Base-by-base conservation (phyloP, 768 basidiomycete species). In the Auricularia heimuer region DNA sequence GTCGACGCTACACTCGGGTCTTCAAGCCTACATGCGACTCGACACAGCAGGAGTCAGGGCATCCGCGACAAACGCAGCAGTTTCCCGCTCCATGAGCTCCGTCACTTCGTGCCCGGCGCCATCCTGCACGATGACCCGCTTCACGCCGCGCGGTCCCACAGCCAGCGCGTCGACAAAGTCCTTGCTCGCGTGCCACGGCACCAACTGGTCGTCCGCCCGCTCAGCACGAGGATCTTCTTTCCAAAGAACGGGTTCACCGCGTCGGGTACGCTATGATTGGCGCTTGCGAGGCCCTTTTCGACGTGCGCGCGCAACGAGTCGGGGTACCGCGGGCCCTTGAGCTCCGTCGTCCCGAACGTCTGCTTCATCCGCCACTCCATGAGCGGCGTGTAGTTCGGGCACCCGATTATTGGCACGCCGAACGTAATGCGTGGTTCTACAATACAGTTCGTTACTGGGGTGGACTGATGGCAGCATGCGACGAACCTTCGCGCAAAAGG, bases 181-280 rank as follows among this genome's bases (percentile, higher is more conserved):
- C 67, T 79, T 61, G 64, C 84, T 83, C 18, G 81, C 78, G n/a
- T 70, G 69, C 81, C 84, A 86, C 11, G 89, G 90, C 18, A 93
- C 91, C 16, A 89, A 69, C 54, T 70, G 74, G 73, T 94, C 92
- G 24, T 75, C 78, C 64, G 69, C 81, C 91, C 92, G 0, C 85
- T 85, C 3, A 94, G 73, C 2, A 89, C 85, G 4, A 94, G 79
- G 14, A 94, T 79, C 70, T 84, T 84, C 77, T 92, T 92, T 1
- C 84, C 86, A 3, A 79, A 65, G 72, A 89, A 92, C 1, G 86
- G 84, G 67, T 88, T 88, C 10, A 72, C 1, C 65, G 66, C 21
- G 77, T 73, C 12, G 75, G 69, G 67, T 79, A 83, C 3, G 82
- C 75, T 29, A 2, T 29, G 29, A 0, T 29, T 29, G 0, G 29